Evolutionary conservation across 164 flowering plant genomes (phyloP).

Genomic region (Santalum album): DNA sequence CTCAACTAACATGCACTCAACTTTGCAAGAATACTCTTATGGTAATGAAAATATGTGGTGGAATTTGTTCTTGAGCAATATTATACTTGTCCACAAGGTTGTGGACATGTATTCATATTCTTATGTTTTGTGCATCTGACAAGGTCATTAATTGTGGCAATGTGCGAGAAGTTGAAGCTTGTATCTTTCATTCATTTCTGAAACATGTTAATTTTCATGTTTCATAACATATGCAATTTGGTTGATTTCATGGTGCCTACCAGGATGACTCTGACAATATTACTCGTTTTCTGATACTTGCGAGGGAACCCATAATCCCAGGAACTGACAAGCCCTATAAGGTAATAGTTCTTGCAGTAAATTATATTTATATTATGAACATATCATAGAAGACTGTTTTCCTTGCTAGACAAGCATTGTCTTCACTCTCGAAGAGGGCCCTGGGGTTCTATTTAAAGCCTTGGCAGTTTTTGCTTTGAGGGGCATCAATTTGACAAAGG

Average conservation of each 20-base stretch:
- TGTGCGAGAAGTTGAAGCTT: no score
- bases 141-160: no score
- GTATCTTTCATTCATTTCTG: neutral
- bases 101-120: no score
- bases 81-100: no score
- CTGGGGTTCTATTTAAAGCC: constrained; percentile 87
- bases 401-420: constrained; percentile 80
- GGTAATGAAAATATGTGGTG: no score
- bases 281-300: constrained; percentile 82
- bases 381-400: constrained; percentile 6
- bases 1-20: no score
- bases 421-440: constrained; percentile 93
- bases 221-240: neutral
- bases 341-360: constrained; percentile 32
- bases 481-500: constrained; percentile 84
- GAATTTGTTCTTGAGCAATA: no score
- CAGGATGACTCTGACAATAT: constrained; percentile 78
- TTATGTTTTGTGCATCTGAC: no score
- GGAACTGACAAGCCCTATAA: constrained; percentile 57
- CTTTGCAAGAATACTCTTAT: no score
- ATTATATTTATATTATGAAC: neutral
- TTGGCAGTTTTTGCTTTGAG: constrained; percentile 87
- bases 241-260: constrained; percentile 7
- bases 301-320: constrained; percentile 87
- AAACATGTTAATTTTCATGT: neutral